Evolutionary conservation across 805 yeast genomes (phyloP).

Genomic region (Dipodascus geniculatus): DNA sequence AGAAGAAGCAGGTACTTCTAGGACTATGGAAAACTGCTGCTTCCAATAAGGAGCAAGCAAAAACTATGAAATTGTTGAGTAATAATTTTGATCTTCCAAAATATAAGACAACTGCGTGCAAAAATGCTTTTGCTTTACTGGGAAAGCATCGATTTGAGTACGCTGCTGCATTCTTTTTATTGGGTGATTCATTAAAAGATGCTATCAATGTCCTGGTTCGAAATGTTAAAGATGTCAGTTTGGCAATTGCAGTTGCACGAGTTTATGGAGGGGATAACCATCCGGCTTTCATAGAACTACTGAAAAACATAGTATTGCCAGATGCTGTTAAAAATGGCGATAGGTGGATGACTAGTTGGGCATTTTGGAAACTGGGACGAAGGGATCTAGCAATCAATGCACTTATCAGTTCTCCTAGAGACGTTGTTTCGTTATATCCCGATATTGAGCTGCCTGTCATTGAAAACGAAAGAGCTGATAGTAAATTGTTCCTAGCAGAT

Average conservation of each 20-base stretch:
- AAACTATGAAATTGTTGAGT: slow-evolving; percentile 63
- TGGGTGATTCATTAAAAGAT: slow-evolving; percentile 67
- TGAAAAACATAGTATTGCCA: slow-evolving; percentile 43
- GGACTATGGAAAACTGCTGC: slow-evolving; percentile 75
- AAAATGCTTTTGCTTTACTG: slow-evolving; percentile 82
- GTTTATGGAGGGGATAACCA: slow-evolving; percentile 56
- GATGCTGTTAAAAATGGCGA: slow-evolving; percentile 50
- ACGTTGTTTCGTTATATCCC: not conserved
- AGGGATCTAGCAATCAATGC: slow-evolving; percentile 48
- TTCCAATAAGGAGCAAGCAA: slow-evolving; percentile 70
- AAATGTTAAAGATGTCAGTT: slow-evolving; percentile 53
- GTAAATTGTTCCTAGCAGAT: slow-evolving; percentile 41
- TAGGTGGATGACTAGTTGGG: slow-evolving; percentile 75
- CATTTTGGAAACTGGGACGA: slow-evolving; percentile 53
- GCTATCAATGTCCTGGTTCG: slow-evolving; percentile 61
- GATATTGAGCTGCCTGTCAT: slow-evolving; percentile 16
- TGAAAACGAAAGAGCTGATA: slow-evolving; percentile 14
- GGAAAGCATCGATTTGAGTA: slow-evolving; percentile 80
- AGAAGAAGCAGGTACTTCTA: slow-evolving; percentile 60
- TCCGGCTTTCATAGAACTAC: slow-evolving; percentile 36
- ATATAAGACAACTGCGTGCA: slow-evolving; percentile 82
- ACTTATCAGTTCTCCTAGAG: slow-evolving; percentile 28
- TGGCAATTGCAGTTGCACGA: slow-evolving; percentile 76
- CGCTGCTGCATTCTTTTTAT: slow-evolving; percentile 79
- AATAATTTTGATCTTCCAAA: slow-evolving; percentile 66